A percentile compares a stretch with the other conserved stretches of the same genome.
Evolutionary conservation across 2,329 filamentous ascomycete species (phyloP).

Genomic region (Dissoconium aciculare): DNA sequence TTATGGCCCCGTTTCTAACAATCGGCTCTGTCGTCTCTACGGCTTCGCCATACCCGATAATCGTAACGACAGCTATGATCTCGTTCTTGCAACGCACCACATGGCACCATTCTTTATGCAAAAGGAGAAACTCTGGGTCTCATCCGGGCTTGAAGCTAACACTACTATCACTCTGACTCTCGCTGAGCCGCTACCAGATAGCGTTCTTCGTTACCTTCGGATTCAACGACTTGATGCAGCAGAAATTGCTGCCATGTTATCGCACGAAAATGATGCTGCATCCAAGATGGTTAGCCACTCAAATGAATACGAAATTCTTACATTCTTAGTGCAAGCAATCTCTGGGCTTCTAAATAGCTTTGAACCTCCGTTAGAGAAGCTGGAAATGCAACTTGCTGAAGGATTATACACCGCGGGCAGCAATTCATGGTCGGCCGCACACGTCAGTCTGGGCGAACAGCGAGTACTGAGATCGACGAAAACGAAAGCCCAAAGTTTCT

Average conservation of each 20-base stretch:
- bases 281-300: not conserved
- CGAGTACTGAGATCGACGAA: conserved; percentile 1
- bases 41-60: not conserved
- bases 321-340: not conserved
- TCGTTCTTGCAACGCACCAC: not conserved
- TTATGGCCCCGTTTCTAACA: not conserved
- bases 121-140: not conserved
- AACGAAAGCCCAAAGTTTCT: not conserved
- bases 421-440: not conserved
- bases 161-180: not conserved
- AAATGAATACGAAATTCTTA: not conserved
- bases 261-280: not conserved
- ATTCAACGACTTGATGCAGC: not conserved
- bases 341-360: not conserved
- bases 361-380: not conserved
- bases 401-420: not conserved
- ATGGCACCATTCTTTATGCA: conserved; percentile 1
- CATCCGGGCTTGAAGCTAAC: not conserved
- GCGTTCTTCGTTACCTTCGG: not conserved
- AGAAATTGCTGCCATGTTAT: not conserved
- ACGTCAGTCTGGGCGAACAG: conserved; percentile 1
- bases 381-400: not conserved
- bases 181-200: not conserved
- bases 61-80: not conserved
- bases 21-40: not conserved